Evolutionary conservation across 345 rosid species (phyloP), one percentile per base, ranked within the genome.

Genomic region (Pistacia integerrima): DNA sequence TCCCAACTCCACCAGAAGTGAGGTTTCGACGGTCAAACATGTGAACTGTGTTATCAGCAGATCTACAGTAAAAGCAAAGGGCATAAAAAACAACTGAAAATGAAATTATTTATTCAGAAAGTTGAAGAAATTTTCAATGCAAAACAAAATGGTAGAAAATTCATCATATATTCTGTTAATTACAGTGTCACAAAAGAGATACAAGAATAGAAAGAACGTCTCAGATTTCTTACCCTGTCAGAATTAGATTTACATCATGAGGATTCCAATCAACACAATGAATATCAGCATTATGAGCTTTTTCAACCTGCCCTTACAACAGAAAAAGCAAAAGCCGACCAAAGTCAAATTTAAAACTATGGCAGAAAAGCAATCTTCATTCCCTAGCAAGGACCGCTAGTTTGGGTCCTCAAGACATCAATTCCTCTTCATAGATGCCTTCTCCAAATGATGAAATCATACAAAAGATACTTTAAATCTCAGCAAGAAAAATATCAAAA

Each of bases 191-290:
- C 11, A 62, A 11, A 48, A 11, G 18, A 69, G 44, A 69, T 10
- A 61, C 35, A 62, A 48, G 3, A 35, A 48, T 46, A 8, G 35
- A 75, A 67, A 28, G 35, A 17, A 61, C 13, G 25, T 13, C 55
- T 36, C 16, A 66, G 56, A 65, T 20, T 6, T 20, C 28, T 46
- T 84, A 90, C 94, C 94, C 94, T 5, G 94, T 89, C 69, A 90
- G 70, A 75, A 89, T 85, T 61, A 90, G 83, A 74, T 90, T 90
- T 35, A 67, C 77, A 70, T 89, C 90, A 78, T 89, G 89, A 54
- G 86, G 90, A 74, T 90, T 90, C 94, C 94, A 90, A 80, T 90
- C 94, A 67, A 90, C 92, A 67, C 94, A 89, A 68, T 90, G 94
- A 77, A 90, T 78, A 85, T 90, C 94, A 5, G 91, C 81, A 70